Conservation (phyloP, 495 filamentous ascomycete genomes). For the Trichocladium antarcticum region DNA sequence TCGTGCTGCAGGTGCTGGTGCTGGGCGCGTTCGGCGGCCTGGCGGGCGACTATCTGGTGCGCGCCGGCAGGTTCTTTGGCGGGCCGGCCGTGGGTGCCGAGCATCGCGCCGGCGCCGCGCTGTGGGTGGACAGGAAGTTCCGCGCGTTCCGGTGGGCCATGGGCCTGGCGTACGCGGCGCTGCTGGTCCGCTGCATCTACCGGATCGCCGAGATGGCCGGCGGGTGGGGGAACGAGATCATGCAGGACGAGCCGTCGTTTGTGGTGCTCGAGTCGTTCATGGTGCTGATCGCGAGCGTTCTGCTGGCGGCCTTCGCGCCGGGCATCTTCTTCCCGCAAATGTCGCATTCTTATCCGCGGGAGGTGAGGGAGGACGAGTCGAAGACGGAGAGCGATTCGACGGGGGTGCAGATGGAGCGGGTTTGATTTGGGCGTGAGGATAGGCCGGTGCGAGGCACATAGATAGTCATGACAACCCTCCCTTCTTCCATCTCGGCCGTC, state of each 20-base stretch:
- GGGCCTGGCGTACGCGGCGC: conserved; percentile 44
- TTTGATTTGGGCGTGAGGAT: too few relatives aligned
- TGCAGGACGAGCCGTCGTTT: conserved; percentile 55
- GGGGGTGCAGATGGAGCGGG: background rate
- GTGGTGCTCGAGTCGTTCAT: conserved; percentile 47
- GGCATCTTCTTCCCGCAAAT: conserved; percentile 35
- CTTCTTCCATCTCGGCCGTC: too few relatives aligned
- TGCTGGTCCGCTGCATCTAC: conserved; percentile 59
- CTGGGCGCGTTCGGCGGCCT: conserved; percentile 45
- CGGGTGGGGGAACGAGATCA: conserved; percentile 55
- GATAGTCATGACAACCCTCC: too few relatives aligned
- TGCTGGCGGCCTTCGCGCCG: conserved; percentile 30
- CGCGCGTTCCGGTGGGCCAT: conserved; percentile 42
- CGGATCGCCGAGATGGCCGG: conserved; percentile 58
- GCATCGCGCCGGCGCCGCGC: conserved; percentile 15
- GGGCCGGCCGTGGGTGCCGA: conserved; percentile 12
- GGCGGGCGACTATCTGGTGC: conserved; percentile 36
- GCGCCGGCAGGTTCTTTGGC: conserved; percentile 10
- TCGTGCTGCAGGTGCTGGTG: conserved; percentile 56
- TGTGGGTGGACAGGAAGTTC: conserved; percentile 37
- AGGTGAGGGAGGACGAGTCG: background rate
- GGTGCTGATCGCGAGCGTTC: conserved; percentile 28
- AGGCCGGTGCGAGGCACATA: too few relatives aligned
- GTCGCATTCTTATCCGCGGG: conserved; percentile 15
- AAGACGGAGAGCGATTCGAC: conserved; percentile 7